Evolutionary conservation across 805 yeast species (phyloP), one percentile per base, ranked within the genome.

Genomic region (Barnettozyma sucrosica): DNA sequence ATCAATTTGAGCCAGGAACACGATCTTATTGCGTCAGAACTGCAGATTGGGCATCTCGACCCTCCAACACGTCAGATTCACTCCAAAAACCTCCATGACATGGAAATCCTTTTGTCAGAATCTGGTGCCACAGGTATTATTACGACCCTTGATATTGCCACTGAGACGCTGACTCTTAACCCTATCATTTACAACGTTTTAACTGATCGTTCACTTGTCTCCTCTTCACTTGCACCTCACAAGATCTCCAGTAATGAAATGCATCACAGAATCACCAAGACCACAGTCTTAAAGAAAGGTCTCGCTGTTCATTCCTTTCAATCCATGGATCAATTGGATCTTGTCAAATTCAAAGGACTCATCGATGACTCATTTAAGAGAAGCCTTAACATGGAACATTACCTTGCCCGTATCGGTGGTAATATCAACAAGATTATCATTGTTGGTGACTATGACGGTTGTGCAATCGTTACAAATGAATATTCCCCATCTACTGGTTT

Each of bases 391-490:
- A 57, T 80, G 47, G 75, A 78, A 0, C 81, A 79, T 53, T 93
- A 90, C 60, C 66, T 89, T 21, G 50, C 69, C 3, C 70, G 99
- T 44, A 74, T 93, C 33, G 75, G 81, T 51, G 72, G 79, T 1
- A 71, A 71, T 2, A 71, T 92, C 4, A 90, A 97, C 0, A 84
- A 86, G 0, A 64, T 93, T 10, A 81, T 93, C 14, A 76, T 93
- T 13, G 88, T 92, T 3, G 98, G 98, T 1, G 93, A 92, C 59
- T 93, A 93, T 63, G 97, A 90, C 55, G 98, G 98, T 3, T 89
- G 88, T 16, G 97, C 98, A 0, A 84, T 93, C 14, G 76, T 92
- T 32, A 93, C 99, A 0, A 84, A 88, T 79, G 99, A 92, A 37
- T 50, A 63, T 1, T 59, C 64, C 4, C 50, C 59, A 1, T 34